Evolutionary conservation across 257 asterid species (phyloP).

Genomic region (Nicotiana paniculata): DNA sequence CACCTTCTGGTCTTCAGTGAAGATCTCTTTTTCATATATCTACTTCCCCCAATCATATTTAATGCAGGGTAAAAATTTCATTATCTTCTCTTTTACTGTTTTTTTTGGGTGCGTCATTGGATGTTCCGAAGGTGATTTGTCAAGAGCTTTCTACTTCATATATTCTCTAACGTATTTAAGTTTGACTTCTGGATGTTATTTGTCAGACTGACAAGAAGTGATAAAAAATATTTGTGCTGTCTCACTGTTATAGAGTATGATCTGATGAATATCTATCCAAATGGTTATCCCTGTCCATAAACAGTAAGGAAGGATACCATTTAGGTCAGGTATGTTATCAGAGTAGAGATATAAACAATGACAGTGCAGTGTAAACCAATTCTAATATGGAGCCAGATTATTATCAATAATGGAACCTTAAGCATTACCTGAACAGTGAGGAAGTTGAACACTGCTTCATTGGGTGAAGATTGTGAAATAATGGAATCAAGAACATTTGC

Average conservation of each 20-base stretch:
- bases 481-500: neutral
- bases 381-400: neutral
- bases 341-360: neutral
- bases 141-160: neutral
- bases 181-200: neutral
- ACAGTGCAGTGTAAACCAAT: neutral
- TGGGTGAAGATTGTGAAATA: neutral
- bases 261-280: neutral
- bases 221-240: neutral
- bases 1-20: slow-evolving; percentile 37
- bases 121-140: neutral
- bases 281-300: neutral
- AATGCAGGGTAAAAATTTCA: slow-evolving; percentile 33
- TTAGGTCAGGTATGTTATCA: neutral
- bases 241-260: neutral
- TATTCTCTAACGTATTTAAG: neutral
- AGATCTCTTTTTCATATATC: slow-evolving; percentile 41
- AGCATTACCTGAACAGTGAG: neutral
- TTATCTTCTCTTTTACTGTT: neutral
- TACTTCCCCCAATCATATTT: slow-evolving; percentile 42
- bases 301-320: neutral
- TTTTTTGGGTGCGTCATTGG: neutral
- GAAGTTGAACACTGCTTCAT: neutral
- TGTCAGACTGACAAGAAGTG: neutral
- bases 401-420: neutral